Conservation (phyloP, 2,329 filamentous ascomycete species). For the Sporothrix mexicana region DNA sequence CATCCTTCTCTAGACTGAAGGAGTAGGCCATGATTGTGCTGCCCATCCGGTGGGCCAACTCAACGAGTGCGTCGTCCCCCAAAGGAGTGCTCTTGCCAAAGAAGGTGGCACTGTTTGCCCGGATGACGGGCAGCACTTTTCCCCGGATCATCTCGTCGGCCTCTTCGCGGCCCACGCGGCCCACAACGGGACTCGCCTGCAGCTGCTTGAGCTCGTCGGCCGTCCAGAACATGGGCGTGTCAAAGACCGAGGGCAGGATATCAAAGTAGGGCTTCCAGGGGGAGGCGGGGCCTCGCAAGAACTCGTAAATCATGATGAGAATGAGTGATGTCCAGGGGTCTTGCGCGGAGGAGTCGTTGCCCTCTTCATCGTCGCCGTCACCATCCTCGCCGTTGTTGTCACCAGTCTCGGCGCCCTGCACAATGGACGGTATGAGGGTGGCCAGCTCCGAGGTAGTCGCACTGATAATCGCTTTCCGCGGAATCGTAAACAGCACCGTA, state of each 20-base stretch:
- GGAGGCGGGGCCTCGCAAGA: conserved; percentile 63
- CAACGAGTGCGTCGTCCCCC: conserved; percentile 54
- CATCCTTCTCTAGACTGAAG: conserved; percentile 71
- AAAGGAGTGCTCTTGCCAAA: conserved; percentile 46
- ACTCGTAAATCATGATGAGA: conserved; percentile 80
- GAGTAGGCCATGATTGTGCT: conserved; percentile 92
- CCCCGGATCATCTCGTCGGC: conserved; percentile 72
- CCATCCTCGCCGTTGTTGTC: conserved; percentile 35
- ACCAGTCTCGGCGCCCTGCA: conserved; percentile 47
- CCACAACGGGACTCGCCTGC: conserved; percentile 75
- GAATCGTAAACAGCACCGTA: conserved; percentile 80
- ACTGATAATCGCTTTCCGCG: conserved; percentile 72
- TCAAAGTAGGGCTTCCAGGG: conserved; percentile 79
- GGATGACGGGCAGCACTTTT: conserved; percentile 58
- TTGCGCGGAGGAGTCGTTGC: conserved; percentile 47
- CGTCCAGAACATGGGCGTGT: conserved; percentile 91
- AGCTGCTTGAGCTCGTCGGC: conserved; percentile 71
- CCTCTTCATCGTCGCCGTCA: conserved; percentile 45
- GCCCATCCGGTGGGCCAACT: conserved; percentile 77
- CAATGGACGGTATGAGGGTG: conserved; percentile 60
- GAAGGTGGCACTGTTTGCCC: conserved; percentile 54
- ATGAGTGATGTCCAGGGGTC: conserved; percentile 66
- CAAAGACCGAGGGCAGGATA: conserved; percentile 72
- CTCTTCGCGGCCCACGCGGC: conserved; percentile 75
- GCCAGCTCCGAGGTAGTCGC: conserved; percentile 73